phyloP scores from a whole-genome alignment of 1,284 basidiomycete genomes.

The Moesziomyces aphidis region DNA sequence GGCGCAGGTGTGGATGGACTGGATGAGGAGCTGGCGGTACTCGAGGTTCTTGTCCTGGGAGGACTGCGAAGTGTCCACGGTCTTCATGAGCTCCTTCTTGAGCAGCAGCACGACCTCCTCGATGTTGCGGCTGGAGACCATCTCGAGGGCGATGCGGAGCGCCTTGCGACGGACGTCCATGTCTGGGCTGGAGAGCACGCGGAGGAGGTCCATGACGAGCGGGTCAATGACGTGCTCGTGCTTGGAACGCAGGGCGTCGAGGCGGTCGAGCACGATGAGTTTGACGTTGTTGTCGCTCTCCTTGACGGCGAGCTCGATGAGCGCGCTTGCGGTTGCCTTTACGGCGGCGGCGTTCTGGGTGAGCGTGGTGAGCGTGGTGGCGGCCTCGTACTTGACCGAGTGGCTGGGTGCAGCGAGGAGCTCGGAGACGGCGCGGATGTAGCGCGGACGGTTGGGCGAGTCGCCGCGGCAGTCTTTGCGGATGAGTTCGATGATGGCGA shows the following conservation, averaged over 20 bases:
- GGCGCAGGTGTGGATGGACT: slow-evolving; percentile 95
- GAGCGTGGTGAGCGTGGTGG: slow-evolving; percentile 91
- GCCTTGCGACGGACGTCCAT: slow-evolving; percentile 97
- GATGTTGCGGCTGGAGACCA: slow-evolving; percentile 95
- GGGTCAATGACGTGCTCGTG: slow-evolving; percentile 92
- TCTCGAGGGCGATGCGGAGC: slow-evolving; percentile 87
- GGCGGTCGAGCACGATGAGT: slow-evolving; percentile 93
- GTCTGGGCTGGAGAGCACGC: slow-evolving; percentile 90
- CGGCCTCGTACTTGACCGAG: slow-evolving; percentile 98
- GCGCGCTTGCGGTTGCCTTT: slow-evolving; percentile 90
- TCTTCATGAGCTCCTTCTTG: slow-evolving; percentile 97
- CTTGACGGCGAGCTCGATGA: slow-evolving; percentile 90
- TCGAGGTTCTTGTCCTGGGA: slow-evolving; percentile 73
- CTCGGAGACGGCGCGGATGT: slow-evolving; percentile 94
- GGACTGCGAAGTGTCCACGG: slow-evolving; percentile 74
- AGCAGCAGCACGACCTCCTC: slow-evolving; percentile 96
- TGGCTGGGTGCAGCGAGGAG: slow-evolving; percentile 90
- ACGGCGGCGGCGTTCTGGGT: slow-evolving; percentile 96
- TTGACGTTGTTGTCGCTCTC: slow-evolving; percentile 99
- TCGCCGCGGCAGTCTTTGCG: slow-evolving; percentile 89
- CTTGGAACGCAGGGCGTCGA: slow-evolving; percentile 84
- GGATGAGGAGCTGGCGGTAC: slow-evolving; percentile 95
- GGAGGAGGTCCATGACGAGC: slow-evolving; percentile 95
- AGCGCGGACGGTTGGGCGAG: slow-evolving; percentile 73
- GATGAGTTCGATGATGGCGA: slow-evolving; percentile 95